These are phyloP conservation scores for Solanum chilense DNA, from an alignment of 257 asterid genomes.

Conservation along the genomic window DNA sequence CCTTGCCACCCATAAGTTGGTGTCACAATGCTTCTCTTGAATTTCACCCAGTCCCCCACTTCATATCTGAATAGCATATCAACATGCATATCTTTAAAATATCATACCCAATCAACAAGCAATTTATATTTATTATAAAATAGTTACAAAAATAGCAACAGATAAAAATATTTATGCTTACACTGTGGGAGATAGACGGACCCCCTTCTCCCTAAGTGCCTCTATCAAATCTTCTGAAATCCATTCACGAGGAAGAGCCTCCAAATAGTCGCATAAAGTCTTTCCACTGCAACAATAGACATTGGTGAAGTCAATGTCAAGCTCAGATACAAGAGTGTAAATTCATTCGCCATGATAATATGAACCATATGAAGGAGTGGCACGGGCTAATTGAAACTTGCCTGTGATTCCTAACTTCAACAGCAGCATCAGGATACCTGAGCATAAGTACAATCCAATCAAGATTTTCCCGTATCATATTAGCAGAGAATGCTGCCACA, in stretches of 20 bases:
- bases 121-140: background rate
- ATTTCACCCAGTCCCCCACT: constrained; percentile 93
- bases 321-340: constrained; percentile 5
- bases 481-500: constrained; percentile 93
- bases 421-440: constrained; percentile 72
- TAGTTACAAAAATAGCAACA: background rate
- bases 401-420: constrained; percentile 95
- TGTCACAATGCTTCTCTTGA: constrained; percentile 52
- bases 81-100: background rate
- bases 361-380: background rate
- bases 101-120: background rate
- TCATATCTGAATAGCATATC: constrained; percentile 49
- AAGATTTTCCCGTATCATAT: constrained; percentile 94
- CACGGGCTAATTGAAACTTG: constrained; percentile 23
- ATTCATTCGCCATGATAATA: background rate
- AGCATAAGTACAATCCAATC: constrained; percentile 87
- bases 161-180: constrained; percentile 15
- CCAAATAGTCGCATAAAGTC: constrained; percentile 79
- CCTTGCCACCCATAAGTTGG: constrained; percentile 96
- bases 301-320: background rate
- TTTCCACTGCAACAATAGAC: constrained; percentile 61
- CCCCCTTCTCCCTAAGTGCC: constrained; percentile 63
- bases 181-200: constrained; percentile 76
- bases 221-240: constrained; percentile 90
- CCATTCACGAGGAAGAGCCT: constrained; percentile 98